Base-by-base conservation (phyloP, 768 basidiomycete genomes). In the Royoungia palumana region DNA sequence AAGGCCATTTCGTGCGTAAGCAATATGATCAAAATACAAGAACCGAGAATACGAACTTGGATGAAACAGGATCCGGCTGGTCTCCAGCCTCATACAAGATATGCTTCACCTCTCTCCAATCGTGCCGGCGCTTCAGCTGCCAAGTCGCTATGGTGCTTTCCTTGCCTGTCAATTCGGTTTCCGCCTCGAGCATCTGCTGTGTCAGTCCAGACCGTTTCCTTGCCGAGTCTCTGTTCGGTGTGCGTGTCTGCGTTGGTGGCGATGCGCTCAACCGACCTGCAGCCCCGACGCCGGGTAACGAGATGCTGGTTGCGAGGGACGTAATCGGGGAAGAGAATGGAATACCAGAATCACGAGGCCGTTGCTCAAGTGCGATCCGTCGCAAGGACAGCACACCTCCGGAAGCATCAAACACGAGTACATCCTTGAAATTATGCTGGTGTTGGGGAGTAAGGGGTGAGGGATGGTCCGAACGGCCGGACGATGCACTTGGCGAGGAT, bases 391-490 rank as follows among this genome's bases (percentile, higher is more conserved):
- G 70, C 4, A 75, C 66, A 0, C 79, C 78, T 35, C 80, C 78
- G 1, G 64, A 65, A 0, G 83, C 79, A 58, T 89, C 83, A 56
- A 89, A 87, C 3, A 88, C 57, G 16, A 89, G 73, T 4, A 87
- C 51, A 49, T 89, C 86, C 61, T 85, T 85, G 55, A 75, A 78
- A 50, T 81, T 80, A 12, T 72, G 69, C 16, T 70, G 63, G 6
- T 61, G 68, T 45, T 56, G 66, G 34, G 50, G 68, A 21, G 52
- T 70, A 60, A 64, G 51, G 46, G 66, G 27, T 5, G 62, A 46
- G 2, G 64, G 55, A 10, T 64, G 60, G 37, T 58, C 64, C 2
- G 67, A 65, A 17, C 67, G 65, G 28, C 58, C 58, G 4, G 55
- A 57, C 13, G 59, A 70, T 19, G 67, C 51, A 42, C 59, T 65